Evolutionary conservation across 345 rosid species (phyloP), one percentile per base, ranked within the genome.

Genomic region (Carallia brachiata): DNA sequence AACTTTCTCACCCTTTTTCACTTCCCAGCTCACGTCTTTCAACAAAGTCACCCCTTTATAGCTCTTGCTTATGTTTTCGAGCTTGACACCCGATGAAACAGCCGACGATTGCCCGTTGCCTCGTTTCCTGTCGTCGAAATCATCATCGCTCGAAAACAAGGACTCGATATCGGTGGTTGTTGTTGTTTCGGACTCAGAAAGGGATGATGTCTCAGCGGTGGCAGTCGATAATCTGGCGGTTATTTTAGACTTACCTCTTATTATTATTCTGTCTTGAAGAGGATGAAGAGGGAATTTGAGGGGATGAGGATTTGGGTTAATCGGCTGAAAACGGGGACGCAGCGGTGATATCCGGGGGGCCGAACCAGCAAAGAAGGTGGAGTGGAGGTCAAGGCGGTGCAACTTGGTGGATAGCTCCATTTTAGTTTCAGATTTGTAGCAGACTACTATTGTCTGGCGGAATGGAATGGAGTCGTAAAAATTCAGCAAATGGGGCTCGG

Each of bases 21-120:
- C 98, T 66, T 94, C 98, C 98, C 98, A 94, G 23, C 72, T 84
- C 31, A 94, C 93, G 61, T 89, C 80, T 66, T 88, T 88, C 73
- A 94, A 84, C 72, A 94, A 88, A 6, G 97, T 87, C 2, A 86
- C 92, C 2, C 97, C 97, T 70, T 94, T 87, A 53, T 88, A 94
- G 64, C 78, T 87, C 83, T 94, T 91, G 77, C 87, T 83, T 28
- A 94, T 82, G 69, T 84, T 91, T 69, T 94, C 97, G 2, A 94
- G 86, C 87, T 85, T 94, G 4, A 87, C 87, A 17, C 98, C 98
- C 0, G 98, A 94, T 0, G 98, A 85, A 36, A 94, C 67, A n/a
- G 88, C 79, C 30, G 98, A 93, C 40, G 89, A 81, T 4, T 70
- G 78, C 69, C 16, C 12, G 4, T 69, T 87, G 5, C 75, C 32